These are phyloP conservation scores for Parastagonospora nodorum DNA, from an alignment of 2,329 filamentous ascomycete species.

Conservation along the genomic window DNA sequence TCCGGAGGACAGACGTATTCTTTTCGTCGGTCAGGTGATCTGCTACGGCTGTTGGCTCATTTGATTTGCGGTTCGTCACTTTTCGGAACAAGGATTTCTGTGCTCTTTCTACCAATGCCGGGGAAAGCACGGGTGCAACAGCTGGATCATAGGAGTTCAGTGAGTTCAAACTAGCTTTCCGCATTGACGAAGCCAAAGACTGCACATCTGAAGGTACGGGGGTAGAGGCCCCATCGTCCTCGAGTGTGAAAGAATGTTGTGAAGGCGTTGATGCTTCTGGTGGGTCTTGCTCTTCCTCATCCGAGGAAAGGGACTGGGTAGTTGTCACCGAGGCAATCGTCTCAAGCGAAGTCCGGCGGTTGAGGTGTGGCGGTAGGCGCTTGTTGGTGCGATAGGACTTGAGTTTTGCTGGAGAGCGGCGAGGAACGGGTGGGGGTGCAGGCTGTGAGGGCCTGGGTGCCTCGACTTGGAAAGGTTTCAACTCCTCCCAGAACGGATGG, in stretches of 20 bases:
- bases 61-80: conserved; percentile 19
- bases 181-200: conserved; percentile 7
- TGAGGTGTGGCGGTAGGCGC: conserved; percentile 26
- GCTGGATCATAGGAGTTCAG: conserved; percentile 7
- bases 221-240: conserved; percentile 10
- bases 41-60: conserved; percentile 11
- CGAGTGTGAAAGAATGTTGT: conserved; percentile 17
- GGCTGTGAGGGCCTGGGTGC: conserved; percentile 5
- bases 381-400: conserved; percentile 27
- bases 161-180: conserved; percentile 15
- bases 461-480: conserved; percentile 5
- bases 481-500: conserved; percentile 20
- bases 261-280: conserved; percentile 18
- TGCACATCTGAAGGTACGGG: conserved; percentile 1
- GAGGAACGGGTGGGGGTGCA: conserved; percentile 13
- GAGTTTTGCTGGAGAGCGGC: conserved; percentile 17
- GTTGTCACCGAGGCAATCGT: conserved; percentile 39
- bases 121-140: conserved; percentile 1
- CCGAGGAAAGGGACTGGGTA: neutral
- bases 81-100: conserved; percentile 27
- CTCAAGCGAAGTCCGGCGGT: conserved; percentile 35
- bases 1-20: conserved; percentile 40
- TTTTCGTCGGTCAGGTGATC: conserved; percentile 37
- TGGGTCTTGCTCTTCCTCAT: conserved; percentile 19
- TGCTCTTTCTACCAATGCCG: conserved; percentile 14